A percentile compares a stretch with the other conserved stretches of the same genome.
phyloP scores from a whole-genome alignment of 2,329 filamentous ascomycete species.

The Neofusicoccum umdonicola region DNA sequence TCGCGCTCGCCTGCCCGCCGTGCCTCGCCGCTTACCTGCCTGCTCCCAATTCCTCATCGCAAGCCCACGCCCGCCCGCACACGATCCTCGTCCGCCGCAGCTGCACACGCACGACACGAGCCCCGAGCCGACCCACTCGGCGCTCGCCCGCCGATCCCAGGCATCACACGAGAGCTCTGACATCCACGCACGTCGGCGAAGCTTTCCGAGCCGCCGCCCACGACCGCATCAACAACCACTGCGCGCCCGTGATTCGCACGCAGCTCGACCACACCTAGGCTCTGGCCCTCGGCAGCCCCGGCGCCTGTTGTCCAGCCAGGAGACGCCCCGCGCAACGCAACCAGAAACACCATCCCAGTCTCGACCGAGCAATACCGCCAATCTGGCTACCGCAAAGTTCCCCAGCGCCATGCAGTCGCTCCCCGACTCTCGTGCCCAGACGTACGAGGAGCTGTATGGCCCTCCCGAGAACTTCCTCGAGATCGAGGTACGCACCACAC shows the following conservation, averaged over 20 bases:
- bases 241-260: background rate
- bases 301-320: background rate
- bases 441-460: constrained; percentile 98
- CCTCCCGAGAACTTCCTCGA: constrained; percentile 98
- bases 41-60: background rate
- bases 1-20: background rate
- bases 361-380: background rate
- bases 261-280: background rate
- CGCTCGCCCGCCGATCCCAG: constrained; percentile 12
- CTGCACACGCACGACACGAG: constrained; percentile 9
- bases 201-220: background rate
- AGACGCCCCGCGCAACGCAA: background rate
- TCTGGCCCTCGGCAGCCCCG: background rate
- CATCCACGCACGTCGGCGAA: constrained; percentile 4
- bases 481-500: constrained; percentile 69
- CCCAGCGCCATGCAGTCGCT: constrained; percentile 56
- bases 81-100: constrained; percentile 3
- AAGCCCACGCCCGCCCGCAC: background rate
- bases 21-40: constrained; percentile 6
- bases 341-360: background rate
- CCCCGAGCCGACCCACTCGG: constrained; percentile 1
- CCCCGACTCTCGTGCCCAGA: constrained; percentile 76
- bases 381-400: constrained; percentile 10
- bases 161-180: constrained; percentile 14
- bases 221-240: background rate